A percentile compares a stretch with the other conserved stretches of the same genome.
phyloP scores from a whole-genome alignment of 768 basidiomycete genomes.

The Serendipita sp. region DNA sequence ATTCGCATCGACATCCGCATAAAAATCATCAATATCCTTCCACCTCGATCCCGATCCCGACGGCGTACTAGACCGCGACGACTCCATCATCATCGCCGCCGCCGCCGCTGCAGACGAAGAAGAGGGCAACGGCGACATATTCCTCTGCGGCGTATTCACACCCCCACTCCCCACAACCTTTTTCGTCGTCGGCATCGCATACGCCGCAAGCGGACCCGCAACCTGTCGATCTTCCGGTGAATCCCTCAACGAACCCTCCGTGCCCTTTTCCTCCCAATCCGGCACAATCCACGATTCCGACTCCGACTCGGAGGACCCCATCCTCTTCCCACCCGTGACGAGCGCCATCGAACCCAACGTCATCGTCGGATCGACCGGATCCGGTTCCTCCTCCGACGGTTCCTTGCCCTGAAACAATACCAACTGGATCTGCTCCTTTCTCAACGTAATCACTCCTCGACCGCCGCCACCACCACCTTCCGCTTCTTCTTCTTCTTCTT shows the following conservation, averaged over 20 bases:
- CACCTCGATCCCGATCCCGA: conserved; percentile 25
- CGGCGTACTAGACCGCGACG: conserved; percentile 16
- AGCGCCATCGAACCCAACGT: conserved; percentile 52
- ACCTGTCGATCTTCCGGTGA: conserved; percentile 16
- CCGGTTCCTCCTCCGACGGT: conserved; percentile 28
- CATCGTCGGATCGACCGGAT: conserved; percentile 22
- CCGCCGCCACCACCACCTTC: conserved; percentile 26
- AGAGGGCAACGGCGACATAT: conserved; percentile 32
- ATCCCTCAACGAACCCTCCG: conserved; percentile 62
- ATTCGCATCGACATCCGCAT: too few species aligned
- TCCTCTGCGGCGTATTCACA: conserved; percentile 19
- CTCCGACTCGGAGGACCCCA: too few species aligned
- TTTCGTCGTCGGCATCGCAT: not conserved
- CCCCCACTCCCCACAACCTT: conserved; percentile 6
- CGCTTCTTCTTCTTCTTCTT: conserved; percentile 13
- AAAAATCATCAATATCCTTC: conserved; percentile 29
- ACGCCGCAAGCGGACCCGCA: conserved; percentile 20
- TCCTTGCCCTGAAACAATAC: conserved; percentile 69
- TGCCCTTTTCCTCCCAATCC: conserved; percentile 80
- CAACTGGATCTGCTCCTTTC: conserved; percentile 65
- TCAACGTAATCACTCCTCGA: conserved; percentile 56
- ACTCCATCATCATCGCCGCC: too few species aligned
- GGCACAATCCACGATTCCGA: conserved; percentile 46
- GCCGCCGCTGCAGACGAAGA: too few species aligned
- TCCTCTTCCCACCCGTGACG: conserved; percentile 41